Evolutionary conservation across 2,329 filamentous ascomycete genomes (phyloP).

Genomic region (Arthrobotrys iridis): DNA sequence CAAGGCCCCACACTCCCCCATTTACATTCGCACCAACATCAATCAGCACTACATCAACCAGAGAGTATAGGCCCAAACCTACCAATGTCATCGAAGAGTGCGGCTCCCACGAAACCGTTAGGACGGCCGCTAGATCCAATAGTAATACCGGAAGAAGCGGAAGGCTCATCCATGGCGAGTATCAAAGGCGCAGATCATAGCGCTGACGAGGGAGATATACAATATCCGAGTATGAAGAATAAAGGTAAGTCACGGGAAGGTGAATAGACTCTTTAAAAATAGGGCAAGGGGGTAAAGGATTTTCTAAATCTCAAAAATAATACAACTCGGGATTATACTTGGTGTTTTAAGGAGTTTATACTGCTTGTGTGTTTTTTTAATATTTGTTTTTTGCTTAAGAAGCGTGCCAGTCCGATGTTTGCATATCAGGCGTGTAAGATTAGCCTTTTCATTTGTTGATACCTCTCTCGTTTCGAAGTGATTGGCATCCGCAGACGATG

Average conservation of each 20-base stretch:
- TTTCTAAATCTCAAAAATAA: slow-evolving; percentile 2
- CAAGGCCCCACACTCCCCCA: neutral
- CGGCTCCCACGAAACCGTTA: slow-evolving; percentile 34
- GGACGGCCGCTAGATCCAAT: slow-evolving; percentile 47
- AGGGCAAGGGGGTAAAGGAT: neutral
- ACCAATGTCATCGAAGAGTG: slow-evolving; percentile 29
- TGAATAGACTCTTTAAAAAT: neutral
- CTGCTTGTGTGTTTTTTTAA: neutral
- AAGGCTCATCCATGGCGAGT: slow-evolving; percentile 50
- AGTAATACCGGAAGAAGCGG: slow-evolving; percentile 47
- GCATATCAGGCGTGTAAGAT: slow-evolving; percentile 24
- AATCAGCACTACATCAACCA: slow-evolving; percentile 18
- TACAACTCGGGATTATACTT: neutral
- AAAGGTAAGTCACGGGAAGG: slow-evolving; percentile 36
- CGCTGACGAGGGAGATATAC: slow-evolving; percentile 15
- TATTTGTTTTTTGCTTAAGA: neutral
- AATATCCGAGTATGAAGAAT: neutral
- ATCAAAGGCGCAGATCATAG: slow-evolving; percentile 33
- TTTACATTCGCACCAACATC: slow-evolving; percentile 25
- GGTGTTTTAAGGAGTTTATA: slow-evolving; percentile 15
- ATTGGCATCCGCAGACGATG: neutral
- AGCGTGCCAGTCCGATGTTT: neutral
- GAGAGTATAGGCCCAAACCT: slow-evolving; percentile 46
- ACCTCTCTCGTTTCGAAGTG: neutral
- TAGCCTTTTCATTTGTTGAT: slow-evolving; percentile 22